phyloP scores from a whole-genome alignment of 2,329 filamentous ascomycete species.

The Colletotrichum sp. region DNA sequence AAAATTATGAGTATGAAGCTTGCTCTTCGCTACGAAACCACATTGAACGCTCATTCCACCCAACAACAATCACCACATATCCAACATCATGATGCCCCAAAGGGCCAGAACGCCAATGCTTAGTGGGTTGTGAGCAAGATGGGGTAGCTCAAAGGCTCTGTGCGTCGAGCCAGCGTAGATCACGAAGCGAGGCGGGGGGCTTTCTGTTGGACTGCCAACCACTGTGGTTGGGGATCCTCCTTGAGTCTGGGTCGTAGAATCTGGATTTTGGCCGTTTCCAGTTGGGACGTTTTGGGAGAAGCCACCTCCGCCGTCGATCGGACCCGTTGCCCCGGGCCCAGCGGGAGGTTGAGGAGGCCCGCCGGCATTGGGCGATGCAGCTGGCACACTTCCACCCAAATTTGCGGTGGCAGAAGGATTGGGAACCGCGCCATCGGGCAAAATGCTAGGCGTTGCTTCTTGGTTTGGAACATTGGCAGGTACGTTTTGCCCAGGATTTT shows the following conservation, averaged over 20 bases:
- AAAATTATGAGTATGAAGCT: neutral
- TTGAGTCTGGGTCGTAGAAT: neutral
- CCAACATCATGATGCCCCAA: neutral
- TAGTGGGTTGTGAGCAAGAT: neutral
- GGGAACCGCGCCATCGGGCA: neutral
- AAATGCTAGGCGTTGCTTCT: neutral
- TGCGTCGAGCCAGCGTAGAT: neutral
- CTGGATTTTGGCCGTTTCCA: neutral
- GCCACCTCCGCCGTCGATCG: neutral
- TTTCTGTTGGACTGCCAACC: neutral
- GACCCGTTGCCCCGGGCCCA: neutral
- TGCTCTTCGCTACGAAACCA: neutral
- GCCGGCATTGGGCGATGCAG: neutral
- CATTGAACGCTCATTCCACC: neutral
- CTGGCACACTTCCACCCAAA: neutral
- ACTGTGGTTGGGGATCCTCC: neutral
- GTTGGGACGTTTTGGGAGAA: neutral
- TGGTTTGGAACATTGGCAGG: neutral
- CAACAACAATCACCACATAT: neutral
- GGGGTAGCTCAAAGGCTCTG: neutral
- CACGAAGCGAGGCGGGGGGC: neutral
- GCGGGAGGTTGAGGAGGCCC: neutral
- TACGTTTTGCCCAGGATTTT: neutral
- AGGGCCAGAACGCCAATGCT: neutral
- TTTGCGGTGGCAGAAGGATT: neutral